Percentiles rank a stretch among this genome's conserved stretches.
Conservation (phyloP, 768 basidiomycete genomes). For the Russula vinacea region DNA sequence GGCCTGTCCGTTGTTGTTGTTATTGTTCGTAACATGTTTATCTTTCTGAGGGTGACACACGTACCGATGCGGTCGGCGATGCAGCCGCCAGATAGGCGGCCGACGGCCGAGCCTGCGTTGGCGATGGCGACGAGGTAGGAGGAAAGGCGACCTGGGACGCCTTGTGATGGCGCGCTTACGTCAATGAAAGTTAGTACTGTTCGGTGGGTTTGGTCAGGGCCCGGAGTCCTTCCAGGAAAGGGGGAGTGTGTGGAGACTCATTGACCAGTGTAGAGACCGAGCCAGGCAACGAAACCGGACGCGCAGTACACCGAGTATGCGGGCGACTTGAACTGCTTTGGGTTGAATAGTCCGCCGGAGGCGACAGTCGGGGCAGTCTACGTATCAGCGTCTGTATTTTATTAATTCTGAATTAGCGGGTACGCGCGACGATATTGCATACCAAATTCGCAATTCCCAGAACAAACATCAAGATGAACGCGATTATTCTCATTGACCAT, state of each 20-base stretch:
- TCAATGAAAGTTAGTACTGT: slow-evolving; percentile 65
- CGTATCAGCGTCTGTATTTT: slow-evolving; percentile 37
- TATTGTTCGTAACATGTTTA: too few species aligned
- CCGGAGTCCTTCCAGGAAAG: too few species aligned
- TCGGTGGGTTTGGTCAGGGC: neutral
- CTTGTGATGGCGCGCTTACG: slow-evolving; percentile 50
- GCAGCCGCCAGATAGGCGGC: slow-evolving; percentile 53
- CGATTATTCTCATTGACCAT: slow-evolving; percentile 74
- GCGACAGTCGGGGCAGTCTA: slow-evolving; percentile 54
- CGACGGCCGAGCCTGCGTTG: slow-evolving; percentile 62
- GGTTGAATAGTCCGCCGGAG: slow-evolving; percentile 57
- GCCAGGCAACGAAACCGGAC: slow-evolving; percentile 54
- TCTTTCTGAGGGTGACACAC: slow-evolving; percentile 11
- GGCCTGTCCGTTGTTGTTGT: slow-evolving; percentile 41
- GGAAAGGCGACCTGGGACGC: slow-evolving; percentile 49
- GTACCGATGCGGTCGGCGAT: slow-evolving; percentile 56
- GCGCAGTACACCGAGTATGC: slow-evolving; percentile 57
- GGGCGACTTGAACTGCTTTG: slow-evolving; percentile 51
- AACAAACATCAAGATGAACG: slow-evolving; percentile 54
- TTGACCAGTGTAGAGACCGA: slow-evolving; percentile 57
- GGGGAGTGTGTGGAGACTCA: neutral
- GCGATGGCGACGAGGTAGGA: slow-evolving; percentile 67
- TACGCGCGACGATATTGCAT: neutral
- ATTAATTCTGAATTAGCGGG: slow-evolving; percentile 18
- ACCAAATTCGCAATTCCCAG: slow-evolving; percentile 57